Evolutionary conservation across 345 rosid genomes (phyloP), one percentile per base, ranked within the genome.

Genomic region (Aquilaria sinensis): DNA sequence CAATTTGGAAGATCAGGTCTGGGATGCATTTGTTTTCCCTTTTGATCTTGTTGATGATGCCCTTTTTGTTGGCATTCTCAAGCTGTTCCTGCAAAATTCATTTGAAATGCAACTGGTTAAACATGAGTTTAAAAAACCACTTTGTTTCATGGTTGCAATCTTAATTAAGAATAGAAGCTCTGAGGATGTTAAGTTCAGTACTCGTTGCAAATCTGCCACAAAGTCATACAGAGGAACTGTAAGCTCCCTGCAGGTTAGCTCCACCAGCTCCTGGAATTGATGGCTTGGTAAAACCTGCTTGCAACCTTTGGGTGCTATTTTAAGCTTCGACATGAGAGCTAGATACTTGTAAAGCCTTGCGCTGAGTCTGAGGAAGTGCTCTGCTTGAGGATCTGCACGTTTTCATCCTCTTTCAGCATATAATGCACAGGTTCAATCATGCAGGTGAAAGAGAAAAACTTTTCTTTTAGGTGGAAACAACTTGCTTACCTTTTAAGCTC

Each of bases 11-110:
- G 57, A 90, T 85, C 63, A 90, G 73, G 61, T 85, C 93, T 2
- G 96, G 97, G 58, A 90, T 84, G 86, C 86, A 84, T 75, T 78
- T 84, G n/a, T 88, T 88, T 77, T 90, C 97, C 81, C 86, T 83
- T 74, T 82, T 88, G 67, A 88, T 90, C 87, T 84, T 88, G 77
- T 80, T 80, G 58, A 81, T 69, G 60, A 81, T 74, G 11, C 87
- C 86, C 75, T 78, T 90, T n/a, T 70, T 58, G 56, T 53, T 79
- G 14, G 73, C 57, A 58, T 60, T 85, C 49, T 79, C 89, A 59
- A 76, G 85, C 60, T 89, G 92, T 60, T 68, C 84, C 95, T 87
- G 90, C 75, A 66, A 50, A 8, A 51, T 56, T 30, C 51, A 34
- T 71, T 37, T 33, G 6, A 15, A 43, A 62, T 29, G 33, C 32